Percentiles rank a stretch among this genome's conserved stretches.
Conservation (phyloP, 208 protist genomes). For the Herpetomonas samuelpessoai region DNA sequence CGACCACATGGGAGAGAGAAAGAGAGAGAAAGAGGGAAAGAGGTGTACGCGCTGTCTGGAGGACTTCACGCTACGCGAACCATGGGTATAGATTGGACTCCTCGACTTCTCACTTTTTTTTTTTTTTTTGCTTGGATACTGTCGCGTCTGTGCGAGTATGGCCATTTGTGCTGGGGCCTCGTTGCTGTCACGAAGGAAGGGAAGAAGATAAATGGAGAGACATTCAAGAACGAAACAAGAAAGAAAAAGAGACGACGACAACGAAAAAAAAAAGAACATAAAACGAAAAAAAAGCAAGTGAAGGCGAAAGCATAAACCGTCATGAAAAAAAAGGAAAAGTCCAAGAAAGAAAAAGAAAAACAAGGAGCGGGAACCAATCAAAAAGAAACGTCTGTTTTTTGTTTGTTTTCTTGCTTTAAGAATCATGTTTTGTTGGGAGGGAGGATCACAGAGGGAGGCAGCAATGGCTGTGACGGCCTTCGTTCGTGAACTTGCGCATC, state of each 20-base stretch:
- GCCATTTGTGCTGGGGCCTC: no score
- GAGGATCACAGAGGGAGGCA: no score
- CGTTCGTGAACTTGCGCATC: no score
- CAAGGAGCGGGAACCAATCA: neutral
- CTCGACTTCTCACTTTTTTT: no score
- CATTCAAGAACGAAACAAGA: conserved; percentile 4
- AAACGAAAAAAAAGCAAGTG: conserved; percentile 7
- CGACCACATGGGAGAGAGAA: neutral
- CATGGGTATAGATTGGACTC: no score
- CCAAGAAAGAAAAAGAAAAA: conserved; percentile 5
- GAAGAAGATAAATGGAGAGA: no score
- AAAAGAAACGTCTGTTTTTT: conserved; percentile 7
- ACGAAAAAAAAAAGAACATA: conserved; percentile 6
- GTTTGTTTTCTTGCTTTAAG: conserved; percentile 4
- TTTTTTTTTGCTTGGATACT: no score
- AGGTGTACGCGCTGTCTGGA: neutral
- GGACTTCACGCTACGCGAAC: no score
- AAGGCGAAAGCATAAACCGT: neutral
- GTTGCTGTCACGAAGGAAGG: no score
- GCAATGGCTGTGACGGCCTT: no score
- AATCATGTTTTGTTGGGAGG: neutral
- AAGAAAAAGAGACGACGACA: conserved; percentile 10
- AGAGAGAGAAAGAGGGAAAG: conserved; percentile 5
- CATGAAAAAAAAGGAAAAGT: conserved; percentile 7
- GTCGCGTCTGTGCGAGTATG: no score